Percentiles rank a stretch among this genome's conserved stretches.
Evolutionary conservation across 805 yeast species (phyloP).

Genomic region (Hemisphaericaspora nanyangensis): DNA sequence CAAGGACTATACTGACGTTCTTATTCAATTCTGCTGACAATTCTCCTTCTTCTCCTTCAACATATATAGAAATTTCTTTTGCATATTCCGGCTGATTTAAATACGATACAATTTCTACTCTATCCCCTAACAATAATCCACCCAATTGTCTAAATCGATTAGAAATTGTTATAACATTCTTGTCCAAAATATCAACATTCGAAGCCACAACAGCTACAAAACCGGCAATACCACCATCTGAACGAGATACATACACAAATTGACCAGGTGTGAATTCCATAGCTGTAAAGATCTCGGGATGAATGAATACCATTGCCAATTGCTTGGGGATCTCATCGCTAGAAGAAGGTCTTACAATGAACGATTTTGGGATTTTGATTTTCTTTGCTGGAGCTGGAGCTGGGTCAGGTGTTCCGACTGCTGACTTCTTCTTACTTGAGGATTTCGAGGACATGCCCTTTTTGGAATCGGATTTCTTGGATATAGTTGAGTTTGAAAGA

Average conservation of each 20-base stretch:
- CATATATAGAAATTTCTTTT: slow-evolving; percentile 4
- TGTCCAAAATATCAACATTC: slow-evolving; percentile 26
- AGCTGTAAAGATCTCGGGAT: slow-evolving; percentile 43
- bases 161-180: slow-evolving; percentile 26
- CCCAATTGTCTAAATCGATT: slow-evolving; percentile 25
- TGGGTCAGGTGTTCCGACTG: slow-evolving; percentile 17
- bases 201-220: slow-evolving; percentile 40
- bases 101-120: slow-evolving; percentile 43
- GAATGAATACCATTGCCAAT: slow-evolving; percentile 35
- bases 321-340: slow-evolving; percentile 3
- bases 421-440: slow-evolving; percentile 15
- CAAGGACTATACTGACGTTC: slow-evolving; percentile 35
- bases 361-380: slow-evolving; percentile 37
- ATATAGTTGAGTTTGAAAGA: not conserved
- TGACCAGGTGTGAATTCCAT: slow-evolving; percentile 45
- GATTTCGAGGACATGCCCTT: slow-evolving; percentile 19
- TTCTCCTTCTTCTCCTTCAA: not conserved
- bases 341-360: slow-evolving; percentile 35
- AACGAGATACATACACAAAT: slow-evolving; percentile 40
- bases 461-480: not conserved
- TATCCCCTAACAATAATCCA: slow-evolving; percentile 46
- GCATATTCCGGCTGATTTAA: slow-evolving; percentile 33
- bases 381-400: slow-evolving; percentile 22
- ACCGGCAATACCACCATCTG: slow-evolving; percentile 43
- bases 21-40: slow-evolving; percentile 5